Percentiles rank a stretch among this genome's conserved stretches.
These are phyloP conservation scores for Alternaria sp. DNA, from an alignment of 2,329 filamentous ascomycete genomes.

Conservation along the genomic window DNA sequence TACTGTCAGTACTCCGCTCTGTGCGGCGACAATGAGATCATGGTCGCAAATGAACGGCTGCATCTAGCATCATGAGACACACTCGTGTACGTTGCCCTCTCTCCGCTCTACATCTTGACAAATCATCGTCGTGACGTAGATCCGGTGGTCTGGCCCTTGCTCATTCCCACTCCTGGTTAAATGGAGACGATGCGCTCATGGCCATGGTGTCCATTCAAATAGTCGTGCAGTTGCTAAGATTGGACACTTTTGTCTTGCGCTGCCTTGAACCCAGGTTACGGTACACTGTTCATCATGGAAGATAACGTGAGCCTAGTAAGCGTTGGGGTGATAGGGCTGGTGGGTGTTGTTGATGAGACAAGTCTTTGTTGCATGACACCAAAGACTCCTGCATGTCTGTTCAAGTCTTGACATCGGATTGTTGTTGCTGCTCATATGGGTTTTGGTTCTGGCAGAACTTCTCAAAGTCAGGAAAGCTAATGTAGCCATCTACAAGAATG, in stretches of 20 bases:
- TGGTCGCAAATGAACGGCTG: slow-evolving; percentile 29
- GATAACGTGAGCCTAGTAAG: slow-evolving; percentile 13
- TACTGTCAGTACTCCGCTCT: slow-evolving; percentile 13
- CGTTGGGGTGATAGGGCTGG: slow-evolving; percentile 19
- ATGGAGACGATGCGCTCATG: slow-evolving; percentile 7
- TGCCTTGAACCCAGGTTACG: slow-evolving; percentile 1
- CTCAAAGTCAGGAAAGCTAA: slow-evolving; percentile 78
- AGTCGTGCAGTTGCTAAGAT: slow-evolving; percentile 5
- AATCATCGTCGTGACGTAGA: slow-evolving; percentile 15
- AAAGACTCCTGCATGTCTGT: slow-evolving; percentile 10
- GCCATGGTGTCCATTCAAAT: slow-evolving; percentile 2
- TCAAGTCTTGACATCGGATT: slow-evolving; percentile 48
- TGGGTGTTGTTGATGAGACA: slow-evolving; percentile 14
- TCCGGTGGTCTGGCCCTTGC: background rate
- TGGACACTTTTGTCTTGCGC: slow-evolving; percentile 3
- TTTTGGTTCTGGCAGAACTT: slow-evolving; percentile 61
- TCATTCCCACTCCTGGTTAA: slow-evolving; percentile 1
- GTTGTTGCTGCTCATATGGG: slow-evolving; percentile 42
- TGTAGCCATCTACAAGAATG: slow-evolving; percentile 63
- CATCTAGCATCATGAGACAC: slow-evolving; percentile 20
- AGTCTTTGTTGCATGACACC: slow-evolving; percentile 14
- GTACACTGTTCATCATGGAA: slow-evolving; percentile 3
- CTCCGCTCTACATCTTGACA: slow-evolving; percentile 20
- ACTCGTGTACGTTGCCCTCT: slow-evolving; percentile 21
- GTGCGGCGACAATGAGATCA: slow-evolving; percentile 12